A percentile compares a stretch with the other conserved stretches of the same genome.
These are phyloP conservation scores for Aspergillus chevalieri DNA, from an alignment of 2,329 filamentous ascomycete species.

Conservation along the genomic window DNA sequence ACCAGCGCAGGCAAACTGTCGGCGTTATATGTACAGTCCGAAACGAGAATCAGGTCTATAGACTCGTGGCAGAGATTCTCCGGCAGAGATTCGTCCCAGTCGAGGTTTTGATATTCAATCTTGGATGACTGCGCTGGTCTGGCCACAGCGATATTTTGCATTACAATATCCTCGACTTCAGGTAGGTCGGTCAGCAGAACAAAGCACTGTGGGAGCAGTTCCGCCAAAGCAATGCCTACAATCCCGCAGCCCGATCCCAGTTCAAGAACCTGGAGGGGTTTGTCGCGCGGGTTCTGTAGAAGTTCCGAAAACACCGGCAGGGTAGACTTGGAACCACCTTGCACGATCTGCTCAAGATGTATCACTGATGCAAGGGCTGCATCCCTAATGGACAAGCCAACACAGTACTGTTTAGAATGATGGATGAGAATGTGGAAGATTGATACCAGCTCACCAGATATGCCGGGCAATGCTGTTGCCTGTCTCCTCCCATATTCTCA, in stretches of 20 bases:
- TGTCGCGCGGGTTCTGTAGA: constrained; percentile 21
- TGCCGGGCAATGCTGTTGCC: constrained; percentile 68
- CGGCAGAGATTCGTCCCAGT: constrained; percentile 57
- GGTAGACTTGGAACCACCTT: constrained; percentile 15
- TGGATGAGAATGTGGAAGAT: background rate
- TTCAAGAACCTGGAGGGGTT: constrained; percentile 51
- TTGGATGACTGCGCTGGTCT: constrained; percentile 38
- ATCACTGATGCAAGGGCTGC: constrained; percentile 54
- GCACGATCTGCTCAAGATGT: constrained; percentile 43
- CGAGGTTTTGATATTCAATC: constrained; percentile 48
- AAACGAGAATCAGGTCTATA: constrained; percentile 58
- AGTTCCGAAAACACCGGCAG: constrained; percentile 27
- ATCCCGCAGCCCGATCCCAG: constrained; percentile 64
- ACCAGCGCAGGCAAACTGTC: constrained; percentile 61
- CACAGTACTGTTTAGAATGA: constrained; percentile 9
- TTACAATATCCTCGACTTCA: constrained; percentile 57
- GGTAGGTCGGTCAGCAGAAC: constrained; percentile 60
- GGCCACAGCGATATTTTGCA: constrained; percentile 48
- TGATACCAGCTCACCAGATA: constrained; percentile 51
- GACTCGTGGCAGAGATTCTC: constrained; percentile 27
- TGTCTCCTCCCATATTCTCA: constrained; percentile 61
- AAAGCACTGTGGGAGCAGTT: constrained; percentile 46
- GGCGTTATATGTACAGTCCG: constrained; percentile 68
- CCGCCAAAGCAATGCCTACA: constrained; percentile 58
- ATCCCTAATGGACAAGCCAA: constrained; percentile 40